phyloP scores from a whole-genome alignment of 2,329 filamentous ascomycete species.

The Cytospora piceae region DNA sequence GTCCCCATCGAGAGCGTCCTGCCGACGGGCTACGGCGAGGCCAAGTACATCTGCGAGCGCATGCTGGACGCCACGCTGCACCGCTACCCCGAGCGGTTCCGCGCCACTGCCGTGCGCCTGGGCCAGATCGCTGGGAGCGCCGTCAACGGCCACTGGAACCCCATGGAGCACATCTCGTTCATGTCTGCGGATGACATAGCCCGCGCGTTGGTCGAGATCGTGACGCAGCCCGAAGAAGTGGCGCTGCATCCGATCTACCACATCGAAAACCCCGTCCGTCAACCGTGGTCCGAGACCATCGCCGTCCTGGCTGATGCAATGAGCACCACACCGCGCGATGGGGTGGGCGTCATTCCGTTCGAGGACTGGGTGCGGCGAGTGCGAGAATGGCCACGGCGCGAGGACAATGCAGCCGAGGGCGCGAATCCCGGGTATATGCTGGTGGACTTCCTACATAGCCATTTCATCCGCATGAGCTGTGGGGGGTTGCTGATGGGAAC shows the following conservation, averaged over 20 bases:
- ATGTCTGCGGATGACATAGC: constrained; percentile 50
- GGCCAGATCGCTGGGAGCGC: constrained; percentile 58
- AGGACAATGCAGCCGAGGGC: constrained; percentile 9
- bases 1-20: constrained; percentile 45
- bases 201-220: constrained; percentile 38
- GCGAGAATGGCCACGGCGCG: constrained; percentile 36
- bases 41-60: constrained; percentile 54
- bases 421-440: constrained; percentile 35
- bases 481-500: constrained; percentile 38
- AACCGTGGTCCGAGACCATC: constrained; percentile 7
- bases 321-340: too few species aligned
- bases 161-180: constrained; percentile 53
- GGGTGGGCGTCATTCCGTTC: constrained; percentile 37
- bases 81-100: constrained; percentile 45
- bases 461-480: constrained; percentile 39
- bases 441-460: constrained; percentile 38
- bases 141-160: constrained; percentile 58
- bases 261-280: constrained; percentile 15
- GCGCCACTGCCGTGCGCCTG: constrained; percentile 47
- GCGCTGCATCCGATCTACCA: constrained; percentile 21
- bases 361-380: constrained; percentile 38
- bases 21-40: constrained; percentile 54
- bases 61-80: constrained; percentile 54
- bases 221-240: constrained; percentile 8
- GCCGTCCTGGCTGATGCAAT: constrained; percentile 25